Percentiles rank a stretch among this genome's conserved stretches.
These are phyloP conservation scores for Starmera stellimalicola DNA, from an alignment of 1,139 yeast genomes.

Conservation along the genomic window DNA sequence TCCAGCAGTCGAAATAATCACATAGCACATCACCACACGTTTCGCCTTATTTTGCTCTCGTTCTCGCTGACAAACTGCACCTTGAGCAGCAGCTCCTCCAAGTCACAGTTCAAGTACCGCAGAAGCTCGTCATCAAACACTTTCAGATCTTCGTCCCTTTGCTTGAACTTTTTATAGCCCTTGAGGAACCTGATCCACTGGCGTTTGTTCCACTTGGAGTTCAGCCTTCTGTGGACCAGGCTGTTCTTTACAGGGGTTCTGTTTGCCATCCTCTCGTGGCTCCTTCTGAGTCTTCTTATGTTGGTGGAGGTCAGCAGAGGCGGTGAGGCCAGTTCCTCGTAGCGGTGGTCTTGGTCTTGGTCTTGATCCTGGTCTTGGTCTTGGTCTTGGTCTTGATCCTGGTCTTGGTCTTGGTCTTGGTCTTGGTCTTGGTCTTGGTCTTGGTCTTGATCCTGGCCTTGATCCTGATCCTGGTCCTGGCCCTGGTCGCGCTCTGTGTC, in stretches of 20 bases:
- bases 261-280: neutral
- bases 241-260: neutral
- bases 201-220: constrained; percentile 9
- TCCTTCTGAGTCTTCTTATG: neutral
- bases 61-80: constrained; percentile 9
- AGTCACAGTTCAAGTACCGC: constrained; percentile 12
- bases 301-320: neutral
- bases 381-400: constrained; percentile 2
- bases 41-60: constrained; percentile 2
- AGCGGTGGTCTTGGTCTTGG: too few relatives aligned
- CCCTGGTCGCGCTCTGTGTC: constrained; percentile 2
- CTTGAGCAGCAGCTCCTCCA: constrained; percentile 12
- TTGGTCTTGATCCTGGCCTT: too few relatives aligned
- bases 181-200: constrained; percentile 16
- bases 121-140: constrained; percentile 9
- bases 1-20: neutral
- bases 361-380: neutral
- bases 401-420: neutral
- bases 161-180: constrained; percentile 5
- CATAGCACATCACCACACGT: neutral
- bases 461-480: neutral
- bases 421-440: constrained; percentile 1
- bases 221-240: neutral
- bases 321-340: too few relatives aligned
- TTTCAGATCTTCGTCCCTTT: constrained; percentile 4